These are phyloP conservation scores for Nepenthes alata DNA, from an alignment of 179 eudicot genomes.

Conservation along the genomic window DNA sequence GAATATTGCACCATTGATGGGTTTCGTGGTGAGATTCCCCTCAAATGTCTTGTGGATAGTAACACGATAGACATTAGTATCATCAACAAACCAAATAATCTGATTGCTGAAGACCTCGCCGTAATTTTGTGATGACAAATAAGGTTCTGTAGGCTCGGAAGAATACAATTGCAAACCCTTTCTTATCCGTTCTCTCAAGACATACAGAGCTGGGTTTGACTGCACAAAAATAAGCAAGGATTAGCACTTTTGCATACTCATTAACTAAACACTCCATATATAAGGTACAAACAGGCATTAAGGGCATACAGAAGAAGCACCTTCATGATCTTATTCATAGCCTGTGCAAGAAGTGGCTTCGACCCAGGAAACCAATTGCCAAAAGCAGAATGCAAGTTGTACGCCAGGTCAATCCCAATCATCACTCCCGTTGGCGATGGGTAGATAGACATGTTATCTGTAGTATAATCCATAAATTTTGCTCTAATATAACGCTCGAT, in stretches of 20 bases:
- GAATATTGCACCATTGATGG: constrained; percentile 96
- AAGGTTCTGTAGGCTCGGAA: constrained; percentile 99
- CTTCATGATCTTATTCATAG: constrained; percentile 99
- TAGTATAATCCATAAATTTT: constrained; percentile 96
- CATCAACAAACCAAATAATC: constrained; percentile 98
- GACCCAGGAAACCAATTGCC: constrained; percentile 99
- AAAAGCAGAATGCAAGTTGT: constrained; percentile 97
- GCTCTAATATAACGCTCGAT: constrained; percentile 97
- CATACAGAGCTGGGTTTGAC: constrained; percentile 98
- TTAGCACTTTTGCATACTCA: not conserved
- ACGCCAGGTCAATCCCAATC: constrained; percentile 96
- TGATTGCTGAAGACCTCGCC: constrained; percentile 99
- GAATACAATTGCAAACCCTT: constrained; percentile 98
- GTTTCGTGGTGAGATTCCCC: constrained; percentile 95
- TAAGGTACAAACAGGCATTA: not conserved
- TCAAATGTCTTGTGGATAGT: constrained; percentile 99
- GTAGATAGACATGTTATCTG: constrained; percentile 99
- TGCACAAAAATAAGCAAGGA: constrained; percentile 22
- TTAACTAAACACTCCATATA: not conserved
- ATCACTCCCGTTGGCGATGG: constrained; percentile 98
- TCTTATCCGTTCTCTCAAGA: constrained; percentile 94
- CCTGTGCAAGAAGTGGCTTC: constrained; percentile 89
- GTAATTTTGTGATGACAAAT: constrained; percentile 91
- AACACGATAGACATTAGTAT: constrained; percentile 97
- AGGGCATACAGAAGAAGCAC: constrained; percentile 16